Conservation (phyloP, 495 filamentous ascomycete species). For the Astrocystis sublimbata region DNA sequence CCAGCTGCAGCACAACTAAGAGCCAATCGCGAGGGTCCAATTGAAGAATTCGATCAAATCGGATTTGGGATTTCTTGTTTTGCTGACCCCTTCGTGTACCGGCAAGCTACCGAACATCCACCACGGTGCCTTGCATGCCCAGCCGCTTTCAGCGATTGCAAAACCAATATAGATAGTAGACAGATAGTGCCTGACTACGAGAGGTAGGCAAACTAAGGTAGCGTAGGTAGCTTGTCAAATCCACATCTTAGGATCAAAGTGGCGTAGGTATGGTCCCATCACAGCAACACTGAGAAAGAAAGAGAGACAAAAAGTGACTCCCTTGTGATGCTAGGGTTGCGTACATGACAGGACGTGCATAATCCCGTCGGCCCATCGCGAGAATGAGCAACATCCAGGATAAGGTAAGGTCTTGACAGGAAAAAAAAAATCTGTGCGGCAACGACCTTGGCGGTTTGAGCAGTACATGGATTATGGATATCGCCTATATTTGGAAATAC, state of each 20-base stretch:
- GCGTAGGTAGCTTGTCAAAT: neutral
- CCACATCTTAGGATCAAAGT: neutral
- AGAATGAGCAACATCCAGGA: neutral
- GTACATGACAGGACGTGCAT: neutral
- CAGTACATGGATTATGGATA: no score
- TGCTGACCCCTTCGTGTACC: no score
- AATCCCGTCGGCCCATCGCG: neutral
- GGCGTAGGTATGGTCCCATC: neutral
- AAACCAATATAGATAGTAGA: neutral
- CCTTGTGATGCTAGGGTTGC: slow-evolving; percentile 4
- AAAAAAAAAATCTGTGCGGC: no score
- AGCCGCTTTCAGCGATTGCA: neutral
- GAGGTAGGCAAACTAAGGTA: no score
- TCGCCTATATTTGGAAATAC: neutral
- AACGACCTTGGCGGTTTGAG: no score
- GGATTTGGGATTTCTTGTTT: no score
- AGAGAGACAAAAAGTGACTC: neutral
- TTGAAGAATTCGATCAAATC: no score
- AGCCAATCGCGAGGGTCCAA: no score
- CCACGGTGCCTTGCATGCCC: neutral
- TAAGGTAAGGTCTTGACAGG: no score
- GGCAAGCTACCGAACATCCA: no score
- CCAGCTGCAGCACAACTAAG: no score
- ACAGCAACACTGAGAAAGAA: neutral
- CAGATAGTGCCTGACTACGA: neutral